Conservation (phyloP, 192 early-diverging fungal genomes). For the Backusella mclennaniae region DNA sequence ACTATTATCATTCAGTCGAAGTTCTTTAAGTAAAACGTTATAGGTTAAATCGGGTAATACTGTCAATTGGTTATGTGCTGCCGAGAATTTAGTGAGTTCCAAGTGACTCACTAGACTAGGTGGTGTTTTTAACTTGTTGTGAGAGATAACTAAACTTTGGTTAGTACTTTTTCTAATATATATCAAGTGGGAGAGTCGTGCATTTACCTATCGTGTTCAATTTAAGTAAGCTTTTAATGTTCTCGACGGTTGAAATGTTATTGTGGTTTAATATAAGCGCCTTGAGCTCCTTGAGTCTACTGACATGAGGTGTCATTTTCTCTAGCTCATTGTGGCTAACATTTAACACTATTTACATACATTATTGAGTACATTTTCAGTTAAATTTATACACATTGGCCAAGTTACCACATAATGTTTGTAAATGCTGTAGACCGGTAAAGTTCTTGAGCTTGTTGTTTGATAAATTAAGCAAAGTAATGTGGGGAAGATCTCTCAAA, state of each 20-base stretch:
- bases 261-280: conserved; percentile 84
- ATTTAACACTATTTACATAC: conserved; percentile 54
- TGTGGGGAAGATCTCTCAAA: conserved; percentile 45
- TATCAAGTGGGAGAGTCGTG: no score
- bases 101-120: conserved; percentile 53
- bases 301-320: conserved; percentile 55
- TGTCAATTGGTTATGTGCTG: conserved; percentile 69
- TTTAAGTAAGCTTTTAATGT: conserved; percentile 52
- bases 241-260: conserved; percentile 61
- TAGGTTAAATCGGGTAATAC: conserved; percentile 65
- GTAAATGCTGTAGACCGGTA: conserved; percentile 53
- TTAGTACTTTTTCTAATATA: no score
- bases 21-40: conserved; percentile 61
- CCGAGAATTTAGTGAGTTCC: conserved; percentile 74
- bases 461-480: conserved; percentile 67
- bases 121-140: conserved; percentile 65
- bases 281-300: conserved; percentile 60
- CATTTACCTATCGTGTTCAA: conserved; percentile 68
- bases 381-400: not conserved
- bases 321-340: conserved; percentile 65
- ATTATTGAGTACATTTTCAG: no score
- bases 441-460: conserved; percentile 60
- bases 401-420: conserved; percentile 57
- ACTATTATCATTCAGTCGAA: conserved; percentile 77
- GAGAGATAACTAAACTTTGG: conserved; percentile 59